phyloP scores from a whole-genome alignment of 805 yeast genomes.

The Debaryomyces hansenii region DNA sequence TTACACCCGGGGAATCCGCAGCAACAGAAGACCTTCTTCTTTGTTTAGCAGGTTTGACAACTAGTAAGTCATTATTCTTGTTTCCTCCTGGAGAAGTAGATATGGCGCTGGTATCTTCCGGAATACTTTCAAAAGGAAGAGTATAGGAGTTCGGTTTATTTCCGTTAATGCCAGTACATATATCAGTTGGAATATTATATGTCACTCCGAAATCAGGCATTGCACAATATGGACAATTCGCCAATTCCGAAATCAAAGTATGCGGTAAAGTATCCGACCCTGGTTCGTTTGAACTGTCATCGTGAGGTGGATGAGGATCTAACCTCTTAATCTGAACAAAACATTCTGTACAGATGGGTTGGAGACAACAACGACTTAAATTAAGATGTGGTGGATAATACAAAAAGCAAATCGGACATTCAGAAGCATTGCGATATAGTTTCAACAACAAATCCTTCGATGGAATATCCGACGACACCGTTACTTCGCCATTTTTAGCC shows the following conservation, averaged over 20 bases:
- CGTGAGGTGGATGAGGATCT: constrained; percentile 94
- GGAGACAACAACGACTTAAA: constrained; percentile 83
- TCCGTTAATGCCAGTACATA: constrained; percentile 59
- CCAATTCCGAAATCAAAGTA: constrained; percentile 78
- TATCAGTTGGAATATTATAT: constrained; percentile 60
- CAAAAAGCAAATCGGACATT: constrained; percentile 94
- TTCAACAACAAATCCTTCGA: constrained; percentile 50
- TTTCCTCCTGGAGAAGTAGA: constrained; percentile 1
- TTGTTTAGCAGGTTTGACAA: constrained; percentile 1
- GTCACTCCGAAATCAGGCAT: constrained; percentile 81
- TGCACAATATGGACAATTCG: constrained; percentile 93
- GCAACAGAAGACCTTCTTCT: constrained; percentile 51
- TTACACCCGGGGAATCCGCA: constrained; percentile 65
- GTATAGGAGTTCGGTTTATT: constrained; percentile 47
- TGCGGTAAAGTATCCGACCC: constrained; percentile 49
- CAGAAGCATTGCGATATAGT: constrained; percentile 68
- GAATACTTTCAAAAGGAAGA: constrained; percentile 9
- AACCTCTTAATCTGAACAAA: constrained; percentile 91
- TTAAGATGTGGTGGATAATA: constrained; percentile 80
- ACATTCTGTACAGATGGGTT: constrained; percentile 94
- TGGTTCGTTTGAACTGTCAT: constrained; percentile 23
- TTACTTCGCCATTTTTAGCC: constrained; percentile 7
- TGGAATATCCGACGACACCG: constrained; percentile 28
- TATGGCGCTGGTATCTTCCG: constrained; percentile 4
- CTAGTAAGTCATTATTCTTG: not conserved